phyloP scores from a whole-genome alignment of 352 stramenopile genomes.

The Pythium grandisporangium region DNA sequence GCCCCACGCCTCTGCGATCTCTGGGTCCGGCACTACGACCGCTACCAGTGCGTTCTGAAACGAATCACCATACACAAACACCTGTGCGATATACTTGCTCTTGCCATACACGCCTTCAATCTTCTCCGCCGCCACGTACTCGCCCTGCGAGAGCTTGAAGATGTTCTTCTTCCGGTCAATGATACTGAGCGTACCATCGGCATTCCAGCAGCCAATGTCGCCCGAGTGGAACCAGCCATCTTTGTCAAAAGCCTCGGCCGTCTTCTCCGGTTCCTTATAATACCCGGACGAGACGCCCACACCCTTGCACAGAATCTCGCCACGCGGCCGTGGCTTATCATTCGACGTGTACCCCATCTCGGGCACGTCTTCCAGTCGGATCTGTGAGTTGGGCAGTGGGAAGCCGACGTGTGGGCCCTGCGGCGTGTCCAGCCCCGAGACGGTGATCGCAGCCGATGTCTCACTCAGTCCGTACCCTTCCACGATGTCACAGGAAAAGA shows the following conservation, averaged over 20 bases:
- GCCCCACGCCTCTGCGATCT: slow-evolving; percentile 6
- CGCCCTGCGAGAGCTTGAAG: slow-evolving; percentile 87
- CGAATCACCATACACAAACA: slow-evolving; percentile 93
- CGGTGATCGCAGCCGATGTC: slow-evolving; percentile 69
- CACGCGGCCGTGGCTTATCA: slow-evolving; percentile 39
- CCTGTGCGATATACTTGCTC: slow-evolving; percentile 83
- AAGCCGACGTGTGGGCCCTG: slow-evolving; percentile 87
- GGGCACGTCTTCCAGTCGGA: slow-evolving; percentile 89
- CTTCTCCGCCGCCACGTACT: slow-evolving; percentile 95
- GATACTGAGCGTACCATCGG: slow-evolving; percentile 81
- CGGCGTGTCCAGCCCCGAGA: slow-evolving; percentile 33
- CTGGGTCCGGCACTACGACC: slow-evolving; percentile 73
- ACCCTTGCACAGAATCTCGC: slow-evolving; percentile 46
- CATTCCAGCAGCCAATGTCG: slow-evolving; percentile 91
- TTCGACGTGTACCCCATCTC: slow-evolving; percentile 92
- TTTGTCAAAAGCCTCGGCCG: slow-evolving; percentile 77
- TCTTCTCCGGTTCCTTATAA: slow-evolving; percentile 89
- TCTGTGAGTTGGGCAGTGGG: slow-evolving; percentile 68
- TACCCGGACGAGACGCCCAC: slow-evolving; percentile 84
- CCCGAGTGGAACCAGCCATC: slow-evolving; percentile 94
- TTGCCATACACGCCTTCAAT: slow-evolving; percentile 92
- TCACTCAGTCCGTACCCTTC: slow-evolving; percentile 95
- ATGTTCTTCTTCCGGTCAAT: slow-evolving; percentile 88
- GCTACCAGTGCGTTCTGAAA: slow-evolving; percentile 88
- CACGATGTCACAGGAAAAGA: slow-evolving; percentile 83